Evolutionary conservation across 2,329 filamentous ascomycete genomes (phyloP), one percentile per base, ranked within the genome.

Genomic region (Microsporum audouinii): DNA sequence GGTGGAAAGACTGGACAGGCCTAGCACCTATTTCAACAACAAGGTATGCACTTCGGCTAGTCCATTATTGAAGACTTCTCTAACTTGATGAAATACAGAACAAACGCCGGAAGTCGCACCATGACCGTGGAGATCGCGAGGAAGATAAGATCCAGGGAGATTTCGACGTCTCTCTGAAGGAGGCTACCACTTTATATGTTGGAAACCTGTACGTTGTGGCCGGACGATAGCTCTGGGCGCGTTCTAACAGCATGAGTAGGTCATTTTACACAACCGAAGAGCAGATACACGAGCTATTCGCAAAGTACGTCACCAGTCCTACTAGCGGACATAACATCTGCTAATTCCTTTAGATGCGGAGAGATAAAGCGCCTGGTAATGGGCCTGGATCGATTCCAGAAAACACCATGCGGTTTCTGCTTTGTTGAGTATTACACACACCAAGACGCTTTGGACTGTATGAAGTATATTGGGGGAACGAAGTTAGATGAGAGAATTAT

Each of bases 381-480:
- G 94, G 94, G 94, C 57, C 84, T 99, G 59, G 94, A 99, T 73
- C 88, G 94, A 62, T 96, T 94, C 80, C 88, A 88, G 76, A 99
- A 99, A 79, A 99, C 94, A 0, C 94, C 94, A 1, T 99, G 94
- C 76, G 94, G 94, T 45, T 99, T 99, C 81, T 99, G 94, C 80
- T 99, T 99, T 72, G 94, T 99, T 70, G 94, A 99, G 77, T 99
- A 99, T 78, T 97, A 96, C 79, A 96, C 87, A 34, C 94, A 97
- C 74, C 88, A 96, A 72, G 94, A 99, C 74, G 94, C 94, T 6
- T 82, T 99, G 57, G 94, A 99, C 74, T 97, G 92, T 76, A 87
- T 99, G 86, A 99, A 97, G 77, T 99, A 97, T 73, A 87, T 99
- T 70, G 94, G 94, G 61, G 94, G 94, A 62, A 99, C 94, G 39